Base-by-base conservation (phyloP, 805 yeast genomes). In the Lipomyces chichibuensis region DNA sequence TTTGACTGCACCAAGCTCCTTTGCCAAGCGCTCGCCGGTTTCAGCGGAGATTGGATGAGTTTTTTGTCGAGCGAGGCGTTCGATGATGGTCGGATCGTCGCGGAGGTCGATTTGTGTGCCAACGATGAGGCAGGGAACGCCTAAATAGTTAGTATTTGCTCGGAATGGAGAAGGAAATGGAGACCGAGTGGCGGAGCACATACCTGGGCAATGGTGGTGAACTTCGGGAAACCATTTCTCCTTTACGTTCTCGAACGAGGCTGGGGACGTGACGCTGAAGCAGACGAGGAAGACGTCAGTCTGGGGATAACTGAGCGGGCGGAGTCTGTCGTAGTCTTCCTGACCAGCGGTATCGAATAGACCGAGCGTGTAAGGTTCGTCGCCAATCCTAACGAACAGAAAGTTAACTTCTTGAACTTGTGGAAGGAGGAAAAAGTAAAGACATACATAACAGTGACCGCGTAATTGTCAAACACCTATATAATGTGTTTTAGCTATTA, bases 211-310 rank as follows among this genome's bases (percentile, higher is more conserved):
- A 75, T 90, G 93, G 80, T 94, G 98, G 78, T 93, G 97, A 69
- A 95, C 97, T 79, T 94, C 99, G 37, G 98, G 98, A 82, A 93
- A 90, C 99, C 99, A 94, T 81, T 94, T 94, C 81, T 95, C 98
- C 78, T 91, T 90, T 62, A 95, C 98, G 81, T 94, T 94, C 80
- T 95, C 98, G 79, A 94, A 95, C 25, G 96, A 89, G 49, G 99
- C 96, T 43, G 98, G 99, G 14, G 97, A 92, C 73, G 96, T 93
- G 67, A 95, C 97, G 49, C 96, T 89, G 81, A 95, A 94, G 81
- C 99, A 95, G 66, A 94, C 97, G 74, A 94, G 83, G 77, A 94
- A 94, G 57, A 94, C 97, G 79, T 94, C 99, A 4, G 99, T 95
- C 63, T 96, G 95, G 20, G 99, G 98, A 80, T 94, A 94, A 65